Base-by-base conservation (phyloP, 2,329 filamentous ascomycete genomes). In the Penicillium sp. region DNA sequence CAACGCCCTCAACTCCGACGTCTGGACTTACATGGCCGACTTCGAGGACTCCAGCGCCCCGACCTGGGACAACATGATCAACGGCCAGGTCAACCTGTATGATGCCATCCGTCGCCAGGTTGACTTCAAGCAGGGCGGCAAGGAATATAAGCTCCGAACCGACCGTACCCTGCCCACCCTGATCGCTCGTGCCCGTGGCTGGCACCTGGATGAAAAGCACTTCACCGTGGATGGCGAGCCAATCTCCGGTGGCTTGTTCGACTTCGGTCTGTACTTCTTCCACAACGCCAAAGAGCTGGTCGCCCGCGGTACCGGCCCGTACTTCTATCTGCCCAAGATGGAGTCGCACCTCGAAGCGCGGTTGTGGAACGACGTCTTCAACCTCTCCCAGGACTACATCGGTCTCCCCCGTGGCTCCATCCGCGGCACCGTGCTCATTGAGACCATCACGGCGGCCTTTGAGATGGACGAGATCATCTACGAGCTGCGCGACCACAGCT, bases 391-490 rank as follows among this genome's bases (percentile, higher is more conserved):
- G 72, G 93, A 98, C 73, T 89, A 86, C 72, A 81, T 96, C 62
- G 86, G 87, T 56, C 85, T 98, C 73, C 80, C 80, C 39, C 81
- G 93, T 45, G 93, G 93, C 39, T 97, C 89, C 39, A 94, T 97
- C 70, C 86, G 93, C 57, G 93, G 80, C 48, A 98, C 93, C 3
- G 91, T 97, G 26, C 75, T 98, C 57, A 97, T 98, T 62, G 93
- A 98, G 79, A 97, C 93, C 41, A 97, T 98, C 67, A 79, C 91
- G 29, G 93, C 93, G 28, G 93, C 91, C 11, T 98, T 98, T 62
- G 93, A 98, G 78, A 98, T 98, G 93, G 93, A 98, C 60, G 93
- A 98, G 81, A 97, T 98, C 71, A 97, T 98, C 72, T 98, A 96
- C 70, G 93, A 97, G 75, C 84, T 98, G 54, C 86, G 93, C 46